Evolutionary conservation across 306 rosid genomes (phyloP).

Genomic region (Begonia loranthoides): DNA sequence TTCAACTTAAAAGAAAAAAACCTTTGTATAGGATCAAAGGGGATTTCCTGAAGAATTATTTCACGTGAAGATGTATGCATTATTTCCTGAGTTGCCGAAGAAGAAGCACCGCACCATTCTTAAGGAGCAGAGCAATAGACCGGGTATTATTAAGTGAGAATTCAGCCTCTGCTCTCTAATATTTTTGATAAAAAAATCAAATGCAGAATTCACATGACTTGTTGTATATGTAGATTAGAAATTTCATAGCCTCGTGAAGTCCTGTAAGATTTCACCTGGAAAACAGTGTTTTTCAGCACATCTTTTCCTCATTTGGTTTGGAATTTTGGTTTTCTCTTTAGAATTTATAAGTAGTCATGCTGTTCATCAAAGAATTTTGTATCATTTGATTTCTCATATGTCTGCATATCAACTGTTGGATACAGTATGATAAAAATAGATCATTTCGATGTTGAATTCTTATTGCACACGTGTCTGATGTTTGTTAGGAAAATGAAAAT

Average conservation of each 20-base stretch:
- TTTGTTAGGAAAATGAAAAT: too few species aligned
- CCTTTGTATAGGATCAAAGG: slow-evolving; percentile 59
- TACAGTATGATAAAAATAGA: too few species aligned
- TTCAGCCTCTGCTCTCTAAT: not conserved
- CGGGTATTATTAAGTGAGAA: slow-evolving; percentile 55
- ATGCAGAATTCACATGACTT: not conserved
- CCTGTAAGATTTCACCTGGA: too few species aligned
- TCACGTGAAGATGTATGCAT: slow-evolving; percentile 88
- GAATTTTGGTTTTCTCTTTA: too few species aligned
- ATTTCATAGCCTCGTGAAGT: not conserved
- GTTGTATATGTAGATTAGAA: not conserved
- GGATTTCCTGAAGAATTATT: slow-evolving; percentile 69
- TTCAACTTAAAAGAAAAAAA: not conserved
- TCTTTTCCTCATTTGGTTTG: too few species aligned
- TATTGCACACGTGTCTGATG: too few species aligned
- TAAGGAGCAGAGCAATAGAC: slow-evolving; percentile 49
- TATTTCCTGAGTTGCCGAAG: slow-evolving; percentile 54
- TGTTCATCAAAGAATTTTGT: too few species aligned
- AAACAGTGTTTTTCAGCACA: too few species aligned
- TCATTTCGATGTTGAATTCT: too few species aligned
- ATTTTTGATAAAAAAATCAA: not conserved
- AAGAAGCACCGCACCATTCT: slow-evolving; percentile 37
- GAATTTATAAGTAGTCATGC: too few species aligned
- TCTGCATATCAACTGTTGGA: too few species aligned
- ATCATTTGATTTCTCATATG: too few species aligned